Base-by-base conservation (phyloP, 1,284 basidiomycete genomes). In the Austroboletus rostrupii region DNA sequence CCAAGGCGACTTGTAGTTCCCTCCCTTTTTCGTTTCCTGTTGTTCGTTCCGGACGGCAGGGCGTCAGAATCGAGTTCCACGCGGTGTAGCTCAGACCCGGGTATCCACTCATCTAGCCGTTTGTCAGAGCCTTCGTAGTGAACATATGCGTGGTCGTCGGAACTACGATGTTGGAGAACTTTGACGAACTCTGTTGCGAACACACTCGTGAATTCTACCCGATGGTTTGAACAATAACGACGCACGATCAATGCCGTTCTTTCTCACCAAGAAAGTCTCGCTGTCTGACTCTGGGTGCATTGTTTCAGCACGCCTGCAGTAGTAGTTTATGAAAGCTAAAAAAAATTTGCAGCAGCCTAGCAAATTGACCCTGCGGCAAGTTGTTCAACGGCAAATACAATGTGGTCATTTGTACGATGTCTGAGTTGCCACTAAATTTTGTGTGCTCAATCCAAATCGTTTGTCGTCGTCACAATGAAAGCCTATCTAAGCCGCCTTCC, bases 61-160 rank as follows among this genome's bases (percentile, higher is more conserved):
- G 47, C 46, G 47, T 55, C 50, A 29, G 55, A 48, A 50, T 54
- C 48, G 29, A 47, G 51, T 39, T 55, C 53, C 46, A 51, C 54
- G 52, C 59, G 59, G 53, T 62, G 63, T 47, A 80, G 66, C 39
- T 65, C 56, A 33, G 65, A 64, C 51, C 76, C 74, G 1, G 75
- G 67, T 14, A 90, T 71, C 90, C 89, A 91, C 59, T 85, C 81
- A 65, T 91, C 89, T 55, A 90, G 70, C 14, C 87, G 75, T 67
- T 89, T 88, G 71, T 92, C 88, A 20, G 74, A 72, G 59, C 77
- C 75, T 48, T 80, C 64, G 65, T 85, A 87, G 70, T 87, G 85
- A 26, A 88, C 83, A 58, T 83, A 85, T 48, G 76, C 77, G 54
- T 80, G 74, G 17, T 69, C 75, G 17, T 85, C 72, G 0, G 47